phyloP scores from a whole-genome alignment of 108 stramenopile genomes.

The Skeletonema grethae region DNA sequence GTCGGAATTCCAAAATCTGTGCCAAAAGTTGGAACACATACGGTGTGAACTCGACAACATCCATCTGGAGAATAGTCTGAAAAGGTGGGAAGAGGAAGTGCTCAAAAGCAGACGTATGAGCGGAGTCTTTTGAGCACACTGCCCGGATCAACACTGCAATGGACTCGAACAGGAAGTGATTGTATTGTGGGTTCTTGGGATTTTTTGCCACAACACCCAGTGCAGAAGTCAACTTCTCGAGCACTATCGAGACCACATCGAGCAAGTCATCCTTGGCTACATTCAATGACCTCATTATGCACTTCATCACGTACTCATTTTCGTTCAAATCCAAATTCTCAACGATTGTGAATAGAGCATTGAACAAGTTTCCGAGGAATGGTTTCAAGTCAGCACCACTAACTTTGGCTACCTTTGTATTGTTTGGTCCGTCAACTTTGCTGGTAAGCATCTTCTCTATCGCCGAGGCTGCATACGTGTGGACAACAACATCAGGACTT shows the following conservation, averaged over 20 bases:
- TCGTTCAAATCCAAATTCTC: slow-evolving; percentile 84
- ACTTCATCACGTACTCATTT: slow-evolving; percentile 99
- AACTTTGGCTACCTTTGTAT: slow-evolving; percentile 57
- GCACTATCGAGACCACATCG: slow-evolving; percentile 83
- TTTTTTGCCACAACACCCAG: slow-evolving; percentile 90
- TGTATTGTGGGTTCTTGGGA: slow-evolving; percentile 96
- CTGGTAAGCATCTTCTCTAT: slow-evolving; percentile 89
- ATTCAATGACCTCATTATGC: slow-evolving; percentile 89
- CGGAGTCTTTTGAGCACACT: slow-evolving; percentile 77
- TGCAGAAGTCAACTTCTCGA: slow-evolving; percentile 81
- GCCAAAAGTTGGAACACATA: slow-evolving; percentile 99
- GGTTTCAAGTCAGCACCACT: slow-evolving; percentile 73
- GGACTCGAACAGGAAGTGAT: slow-evolving; percentile 97
- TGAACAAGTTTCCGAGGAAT: slow-evolving; percentile 82
- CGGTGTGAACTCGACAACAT: slow-evolving; percentile 93
- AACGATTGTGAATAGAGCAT: slow-evolving; percentile 86
- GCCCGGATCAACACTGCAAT: slow-evolving; percentile 89
- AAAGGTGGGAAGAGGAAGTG: slow-evolving; percentile 91
- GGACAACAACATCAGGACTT: slow-evolving; percentile 85
- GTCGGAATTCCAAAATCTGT: slow-evolving; percentile 89
- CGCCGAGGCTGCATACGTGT: slow-evolving; percentile 92
- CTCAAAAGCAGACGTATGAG: slow-evolving; percentile 76
- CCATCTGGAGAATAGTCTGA: slow-evolving; percentile 90
- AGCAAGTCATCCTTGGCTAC: slow-evolving; percentile 79
- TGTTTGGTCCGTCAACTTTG: slow-evolving; percentile 55